phyloP scores from a whole-genome alignment of 805 yeast species.

The Candida sithepensis region DNA sequence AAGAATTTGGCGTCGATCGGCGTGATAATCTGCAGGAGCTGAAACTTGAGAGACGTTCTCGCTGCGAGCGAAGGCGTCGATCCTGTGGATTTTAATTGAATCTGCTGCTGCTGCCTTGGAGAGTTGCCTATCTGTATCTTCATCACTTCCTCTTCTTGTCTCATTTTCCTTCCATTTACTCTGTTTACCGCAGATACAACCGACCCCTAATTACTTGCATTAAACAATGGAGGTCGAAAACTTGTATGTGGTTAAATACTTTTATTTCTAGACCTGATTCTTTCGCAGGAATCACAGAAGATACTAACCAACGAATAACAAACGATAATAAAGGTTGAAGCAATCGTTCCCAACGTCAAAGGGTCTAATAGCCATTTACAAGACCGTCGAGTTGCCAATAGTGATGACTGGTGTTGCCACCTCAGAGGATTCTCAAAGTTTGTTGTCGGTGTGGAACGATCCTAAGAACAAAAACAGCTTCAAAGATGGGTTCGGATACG shows the following conservation, averaged over 20 bases:
- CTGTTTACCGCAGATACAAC: too few species aligned
- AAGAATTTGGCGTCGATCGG: too few species aligned
- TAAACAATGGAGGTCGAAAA: neutral
- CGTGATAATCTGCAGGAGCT: too few species aligned
- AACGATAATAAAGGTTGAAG: neutral
- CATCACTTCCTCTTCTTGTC: too few species aligned
- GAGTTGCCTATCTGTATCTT: too few species aligned
- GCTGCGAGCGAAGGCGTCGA: too few species aligned
- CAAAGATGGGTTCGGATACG: neutral
- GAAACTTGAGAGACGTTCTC: too few species aligned
- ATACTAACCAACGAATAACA: neutral
- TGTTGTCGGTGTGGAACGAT: neutral
- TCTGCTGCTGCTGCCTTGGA: too few species aligned
- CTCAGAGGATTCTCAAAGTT: neutral
- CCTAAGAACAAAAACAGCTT: neutral
- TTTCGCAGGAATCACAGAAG: neutral
- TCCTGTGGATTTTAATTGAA: too few species aligned
- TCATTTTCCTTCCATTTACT: too few species aligned
- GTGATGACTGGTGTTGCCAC: neutral
- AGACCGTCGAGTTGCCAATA: neutral
- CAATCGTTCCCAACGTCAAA: conserved; percentile 1
- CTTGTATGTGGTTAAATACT: neutral
- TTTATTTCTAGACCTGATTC: neutral
- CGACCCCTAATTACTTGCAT: too few species aligned
- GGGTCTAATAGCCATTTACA: neutral